Base-by-base conservation (phyloP, 1,284 basidiomycete genomes). In the Sphagnurus paluster region DNA sequence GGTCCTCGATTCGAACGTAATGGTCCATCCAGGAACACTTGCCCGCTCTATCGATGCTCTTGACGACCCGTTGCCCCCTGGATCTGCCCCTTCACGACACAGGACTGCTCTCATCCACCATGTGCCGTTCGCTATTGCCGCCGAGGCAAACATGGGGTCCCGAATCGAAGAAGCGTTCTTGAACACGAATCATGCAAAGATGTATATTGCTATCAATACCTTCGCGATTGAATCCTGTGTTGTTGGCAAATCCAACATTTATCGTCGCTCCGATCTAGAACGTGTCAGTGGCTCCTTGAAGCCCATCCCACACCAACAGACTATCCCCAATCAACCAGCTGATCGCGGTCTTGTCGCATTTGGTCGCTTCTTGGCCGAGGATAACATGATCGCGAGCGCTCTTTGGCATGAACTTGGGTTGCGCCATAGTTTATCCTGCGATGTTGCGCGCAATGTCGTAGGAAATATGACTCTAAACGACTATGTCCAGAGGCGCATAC, bases 131-230 rank as follows among this genome's bases (percentile, higher is more conserved):
- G 97, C 92, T 0, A 81, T 88, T 43, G 79, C 88, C 67, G 76
- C 79, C 62, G 76, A 82, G 62, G 68, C 71, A 29, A 69, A 68
- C 56, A 70, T 92, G 49, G 97, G 95, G 0, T 87, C 93, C 11
- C 76, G 83, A 48, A 77, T 99, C 28, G 97, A 99, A 68, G 88
- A 93, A 50, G 93, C 91, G 1, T 99, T 98, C 64, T 72, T 99
- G 40, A 97, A 96, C 63, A 96, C 93, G 4, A 98, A 93, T 42
- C 97, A 99, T 61, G 96, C 96, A 11, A 98, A 97, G 67, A 99
- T 99, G 96, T 99, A 99, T 62, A 77, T 98, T 43, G 94, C 94
- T 7, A 93, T 99, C 65, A 97, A 97, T 67, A 75, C 84, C 0
- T 71, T 90, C 38, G 87, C 85, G 4, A 70, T 98, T 46, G 97